Evolutionary conservation across 805 yeast species (phyloP), one percentile per base, ranked within the genome.

Genomic region (Candida maris): DNA sequence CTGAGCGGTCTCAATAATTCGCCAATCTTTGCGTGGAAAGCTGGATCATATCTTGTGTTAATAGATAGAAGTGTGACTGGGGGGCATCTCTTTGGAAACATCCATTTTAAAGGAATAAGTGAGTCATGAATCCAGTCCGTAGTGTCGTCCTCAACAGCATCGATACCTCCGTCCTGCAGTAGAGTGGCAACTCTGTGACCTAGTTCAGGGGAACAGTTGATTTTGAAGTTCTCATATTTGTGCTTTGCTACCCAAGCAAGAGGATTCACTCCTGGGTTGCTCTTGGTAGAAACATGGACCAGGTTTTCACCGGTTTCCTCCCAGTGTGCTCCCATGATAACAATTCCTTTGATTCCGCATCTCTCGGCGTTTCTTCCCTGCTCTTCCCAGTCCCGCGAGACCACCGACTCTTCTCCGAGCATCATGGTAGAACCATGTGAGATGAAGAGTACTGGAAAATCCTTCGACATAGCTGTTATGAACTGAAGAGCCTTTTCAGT

Each of bases 91-190:
- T 38, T 38, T 15, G 41, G 41, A 19, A 38, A 38, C 41, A 38
- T 38, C 41, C 41, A 38, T 19, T 38, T 38, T 30, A 38, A 27
- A 9, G 41, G 41, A 34, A 38, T 38, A 32, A 38, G 24, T 17
- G 41, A 38, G 18, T 38, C 41, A 16, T 38, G 41, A 19, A 38
- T 38, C 41, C 41, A 38, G 32, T 38, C 41, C 3, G 41, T 38
- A 6, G 33, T 38, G 17, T 33, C 38, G 25, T 38, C 41, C 25
- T 34, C 37, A 18, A 38, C 28, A 3, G 41, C 41, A 29, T 38
- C 27, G 22, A 38, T 30, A 4, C 41, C 41, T 4, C 38, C 41
- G 6, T 38, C 34, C 22, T 29, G 25, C 5, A 38, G 21, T 12
- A 38, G 5, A 4, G 16, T 16, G 2, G 41, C 41, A 4, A 38